Evolutionary conservation across 2,329 filamentous ascomycete species (phyloP), one percentile per base, ranked within the genome.

Genomic region (Ascochyta fabae): DNA sequence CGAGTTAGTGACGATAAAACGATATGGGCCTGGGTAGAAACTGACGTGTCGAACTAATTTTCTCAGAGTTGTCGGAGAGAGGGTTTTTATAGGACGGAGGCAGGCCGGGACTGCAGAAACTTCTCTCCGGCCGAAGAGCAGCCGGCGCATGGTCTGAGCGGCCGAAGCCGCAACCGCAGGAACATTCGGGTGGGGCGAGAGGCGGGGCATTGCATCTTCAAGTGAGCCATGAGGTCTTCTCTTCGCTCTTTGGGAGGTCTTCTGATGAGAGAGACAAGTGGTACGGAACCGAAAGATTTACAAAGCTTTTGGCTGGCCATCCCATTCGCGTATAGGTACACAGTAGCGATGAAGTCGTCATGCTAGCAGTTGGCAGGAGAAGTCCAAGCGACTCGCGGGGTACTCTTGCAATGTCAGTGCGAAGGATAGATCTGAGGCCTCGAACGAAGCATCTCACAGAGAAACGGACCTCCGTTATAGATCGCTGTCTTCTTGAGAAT

Each of bases 91-190:
- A 29, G 3, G 27, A 10, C 27, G 12, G 6, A 29, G 27, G 27
- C 13, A 31, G 12, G n/a, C 3, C 33, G 33, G 33, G 7, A 3
- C 15, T 19, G 41, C 24, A 23, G 13, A 29, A 33, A 15, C 16
- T 24, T 56, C 24, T 42, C 34, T 27, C 39, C 48, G 31, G 10
- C 33, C 35, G 48, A 50, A 23, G 36, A 40, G 19, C 16, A 19
- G 24, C 41, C 48, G 56, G 26, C 8, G 40, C 15, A 2, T 42
- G 36, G 43, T 31, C 43, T 31, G 15, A 22, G 46, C 29, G 12
- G 47, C 36, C 53, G 48, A 56, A 52, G 53, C 48, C 44, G 46
- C 52, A 57, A 57, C 54, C 47, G 54, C 47, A 60, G 58, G 58
- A 57, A 58, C 47, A 58, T 45, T 38, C 34, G 16, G 34, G 56